phyloP scores from a whole-genome alignment of 192 early-diverging fungal genomes.

The Phycomyces nitens region DNA sequence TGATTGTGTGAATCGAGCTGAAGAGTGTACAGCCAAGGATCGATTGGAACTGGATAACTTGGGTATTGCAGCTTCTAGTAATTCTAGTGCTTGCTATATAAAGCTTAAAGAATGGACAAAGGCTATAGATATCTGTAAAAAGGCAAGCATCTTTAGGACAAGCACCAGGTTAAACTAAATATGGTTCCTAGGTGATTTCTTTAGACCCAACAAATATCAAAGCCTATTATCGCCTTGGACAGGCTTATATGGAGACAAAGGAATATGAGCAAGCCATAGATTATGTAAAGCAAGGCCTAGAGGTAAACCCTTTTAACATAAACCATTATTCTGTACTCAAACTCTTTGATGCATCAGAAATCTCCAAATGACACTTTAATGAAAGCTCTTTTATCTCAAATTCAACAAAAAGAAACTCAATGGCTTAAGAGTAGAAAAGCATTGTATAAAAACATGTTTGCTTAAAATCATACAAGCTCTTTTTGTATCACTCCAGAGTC shows the following conservation, averaged over 20 bases:
- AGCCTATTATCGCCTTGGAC: constrained; percentile 40
- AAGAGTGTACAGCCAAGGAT: constrained; percentile 23
- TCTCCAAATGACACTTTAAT: too few species aligned
- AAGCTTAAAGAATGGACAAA: constrained; percentile 8
- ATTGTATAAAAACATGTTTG: too few species aligned
- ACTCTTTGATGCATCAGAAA: too few species aligned
- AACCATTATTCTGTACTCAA: too few species aligned
- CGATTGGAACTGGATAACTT: constrained; percentile 6
- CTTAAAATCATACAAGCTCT: too few species aligned
- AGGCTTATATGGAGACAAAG: constrained; percentile 40
- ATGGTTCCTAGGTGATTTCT: too few species aligned
- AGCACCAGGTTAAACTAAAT: too few species aligned
- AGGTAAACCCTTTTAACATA: neutral
- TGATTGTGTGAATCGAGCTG: constrained; percentile 12
- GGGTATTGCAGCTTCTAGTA: constrained; percentile 20
- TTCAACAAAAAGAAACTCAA: too few species aligned
- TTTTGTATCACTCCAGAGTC: too few species aligned
- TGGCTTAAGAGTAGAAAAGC: too few species aligned
- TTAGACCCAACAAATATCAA: constrained; percentile 34
- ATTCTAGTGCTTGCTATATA: constrained; percentile 29
- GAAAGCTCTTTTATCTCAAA: too few species aligned
- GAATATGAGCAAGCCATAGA: constrained; percentile 39
- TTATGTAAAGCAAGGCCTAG: constrained; percentile 28
- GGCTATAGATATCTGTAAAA: constrained; percentile 30
- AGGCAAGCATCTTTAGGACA: constrained; percentile 16